Evolutionary conservation across 2,329 filamentous ascomycete species (phyloP), one percentile per base, ranked within the genome.

Genomic region (Parastagonospora avenae): DNA sequence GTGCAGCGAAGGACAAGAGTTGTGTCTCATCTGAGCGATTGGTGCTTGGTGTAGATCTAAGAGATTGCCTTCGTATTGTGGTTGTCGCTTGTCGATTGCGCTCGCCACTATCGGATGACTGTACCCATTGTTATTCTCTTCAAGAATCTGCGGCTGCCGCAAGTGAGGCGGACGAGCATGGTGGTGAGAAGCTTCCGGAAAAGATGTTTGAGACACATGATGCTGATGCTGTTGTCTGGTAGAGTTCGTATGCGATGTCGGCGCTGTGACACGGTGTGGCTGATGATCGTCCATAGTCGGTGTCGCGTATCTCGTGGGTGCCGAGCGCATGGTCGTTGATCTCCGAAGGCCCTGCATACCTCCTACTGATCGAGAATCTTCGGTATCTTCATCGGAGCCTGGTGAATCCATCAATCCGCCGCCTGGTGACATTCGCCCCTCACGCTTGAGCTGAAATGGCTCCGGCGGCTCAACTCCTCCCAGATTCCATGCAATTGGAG

Each of bases 401-500:
- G 40, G 29, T 36, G 2, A 14, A 9, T 60, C 50, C 35, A 31
- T 39, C 48, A 8, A 31, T 57, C 12, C 48, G 56, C 60, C 33
- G 54, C 52, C 19, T 55, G 55, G 48, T 39, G 50, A 45, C 24
- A 30, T 29, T 19, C 52, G 52, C 14, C 52, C 49, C 40, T 60
- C 52, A 54, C 52, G 44, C 41, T 57, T 49, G 9, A 44, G 45
- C n/a, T 44, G 45, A 37, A 35, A 52, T 5, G 41, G 27, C 11
- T 37, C 41, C 15, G 50, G 46, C 38, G 53, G 28, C 8, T 57
- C 46, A 9, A 42, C 36, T 32, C 57, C 60, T 15, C 54, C 60
- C 57, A 62, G 48, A 10, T 50, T 53, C 66, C 71, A 75, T 11
- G 48, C 59, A 19, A 72, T 63, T 16, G 72, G 73, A 27, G 63